Evolutionary conservation across 1,284 basidiomycete genomes (phyloP).

Genomic region (Irpex sp.): DNA sequence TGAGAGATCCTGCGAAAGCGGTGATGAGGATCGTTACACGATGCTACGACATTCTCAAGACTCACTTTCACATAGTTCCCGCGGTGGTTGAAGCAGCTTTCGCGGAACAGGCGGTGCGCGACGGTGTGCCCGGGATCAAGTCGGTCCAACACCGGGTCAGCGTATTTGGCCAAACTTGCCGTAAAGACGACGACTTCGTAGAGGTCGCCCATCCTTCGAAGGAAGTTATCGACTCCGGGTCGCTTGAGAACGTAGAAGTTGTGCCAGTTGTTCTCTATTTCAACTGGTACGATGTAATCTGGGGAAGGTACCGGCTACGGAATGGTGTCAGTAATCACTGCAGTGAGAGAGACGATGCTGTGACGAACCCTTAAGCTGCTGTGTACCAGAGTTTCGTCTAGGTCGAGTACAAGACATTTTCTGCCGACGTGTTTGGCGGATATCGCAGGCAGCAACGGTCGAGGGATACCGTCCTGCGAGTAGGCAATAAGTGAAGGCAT

Average conservation of each 20-base stretch:
- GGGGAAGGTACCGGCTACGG: constrained; percentile 88
- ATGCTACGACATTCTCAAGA: constrained; percentile 24
- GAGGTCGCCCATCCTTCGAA: constrained; percentile 96
- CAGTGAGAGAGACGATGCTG: neutral
- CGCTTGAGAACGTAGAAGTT: constrained; percentile 99
- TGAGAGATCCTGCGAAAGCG: constrained; percentile 76
- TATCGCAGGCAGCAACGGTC: constrained; percentile 80
- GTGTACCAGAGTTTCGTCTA: constrained; percentile 95
- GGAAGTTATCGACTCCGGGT: constrained; percentile 95
- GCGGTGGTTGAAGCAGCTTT: constrained; percentile 98
- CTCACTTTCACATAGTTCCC: constrained; percentile 98
- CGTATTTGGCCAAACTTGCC: constrained; percentile 98
- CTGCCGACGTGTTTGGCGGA: constrained; percentile 72
- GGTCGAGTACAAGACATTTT: constrained; percentile 92
- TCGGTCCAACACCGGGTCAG: constrained; percentile 97
- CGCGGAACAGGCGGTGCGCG: constrained; percentile 93
- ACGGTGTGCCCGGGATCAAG: constrained; percentile 92
- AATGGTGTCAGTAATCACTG: constrained; percentile 10
- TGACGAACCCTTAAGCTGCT: constrained; percentile 81
- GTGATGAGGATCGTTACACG: constrained; percentile 11
- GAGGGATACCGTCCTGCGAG: constrained; percentile 75
- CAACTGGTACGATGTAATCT: constrained; percentile 98
- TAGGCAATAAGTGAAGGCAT: constrained; percentile 6
- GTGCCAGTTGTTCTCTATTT: constrained; percentile 97
- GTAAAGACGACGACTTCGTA: constrained; percentile 99